Evolutionary conservation across 345 rosid genomes (phyloP).

Genomic region (Excoecaria agallocha): DNA sequence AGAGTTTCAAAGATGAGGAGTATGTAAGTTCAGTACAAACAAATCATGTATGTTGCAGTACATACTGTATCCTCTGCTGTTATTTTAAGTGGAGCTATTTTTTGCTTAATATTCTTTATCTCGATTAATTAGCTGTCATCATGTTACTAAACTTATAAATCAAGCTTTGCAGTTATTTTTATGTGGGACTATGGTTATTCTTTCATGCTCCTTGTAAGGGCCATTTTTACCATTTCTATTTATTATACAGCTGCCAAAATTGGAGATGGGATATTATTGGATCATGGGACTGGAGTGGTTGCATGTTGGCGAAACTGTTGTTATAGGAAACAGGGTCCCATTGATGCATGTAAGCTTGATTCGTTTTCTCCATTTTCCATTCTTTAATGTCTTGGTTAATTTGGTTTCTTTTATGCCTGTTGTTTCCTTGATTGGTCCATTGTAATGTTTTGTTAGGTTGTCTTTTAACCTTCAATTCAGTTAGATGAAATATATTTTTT

Average conservation of each 20-base stretch:
- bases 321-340: constrained; percentile 70
- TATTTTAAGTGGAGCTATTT: neutral
- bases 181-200: constrained; percentile 6
- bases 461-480: no score
- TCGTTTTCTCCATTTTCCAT: neutral
- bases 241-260: constrained; percentile 65
- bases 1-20: constrained; percentile 77
- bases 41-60: constrained; percentile 56
- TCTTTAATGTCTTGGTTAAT: neutral
- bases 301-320: constrained; percentile 92
- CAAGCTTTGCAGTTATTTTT: constrained; percentile 9
- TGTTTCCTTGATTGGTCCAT: neutral
- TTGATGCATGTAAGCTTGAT: constrained; percentile 66
- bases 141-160: no score
- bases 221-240: constrained; percentile 1
- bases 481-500: no score
- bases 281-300: constrained; percentile 89
- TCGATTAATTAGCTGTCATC: neutral
- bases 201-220: neutral
- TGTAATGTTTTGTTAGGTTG: neutral
- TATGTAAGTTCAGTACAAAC: constrained; percentile 77
- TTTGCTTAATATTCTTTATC: neutral
- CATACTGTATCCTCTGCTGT: constrained; percentile 1
- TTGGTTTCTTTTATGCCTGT: neutral
- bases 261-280: constrained; percentile 82